Evolutionary conservation across 106 monocot species (phyloP), one percentile per base, ranked within the genome.

Genomic region (Acorus gramineus): DNA sequence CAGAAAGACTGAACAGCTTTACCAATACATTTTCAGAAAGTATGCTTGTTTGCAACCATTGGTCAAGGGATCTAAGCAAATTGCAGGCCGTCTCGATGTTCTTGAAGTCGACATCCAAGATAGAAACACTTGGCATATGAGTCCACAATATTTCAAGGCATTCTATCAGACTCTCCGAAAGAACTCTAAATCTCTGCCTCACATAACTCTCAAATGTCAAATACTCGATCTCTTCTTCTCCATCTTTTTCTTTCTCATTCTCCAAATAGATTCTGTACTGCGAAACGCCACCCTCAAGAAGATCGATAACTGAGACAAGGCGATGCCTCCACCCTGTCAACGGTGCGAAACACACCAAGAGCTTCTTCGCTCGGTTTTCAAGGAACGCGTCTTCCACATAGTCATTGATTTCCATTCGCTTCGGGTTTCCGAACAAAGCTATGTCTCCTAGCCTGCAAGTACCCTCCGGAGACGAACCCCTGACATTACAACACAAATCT

Each of bases 361-460:
- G 70, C 1, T 47, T 49, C 4, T 65, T 9, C 3, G 58, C 69
- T 6, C 77, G 77, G 50, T 48, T 12, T 10, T 71, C 67, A 11
- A 82, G 49, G 13, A 67, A 71, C 49, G 77, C 53, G 2, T 57
- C 66, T 9, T 8, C 3, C 4, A 82, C 55, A 7, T 74, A 57
- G 45, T 47, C 57, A 47, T 52, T 52, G 13, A 74, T 56, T 9
- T 60, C 60, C 44, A 81, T 52, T 4, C 77, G 61, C 2, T 66
- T 61, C 11, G 63, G 66, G 45, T 75, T 83, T 46, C 83, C 83
- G 60, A 68, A 75, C 42, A 83, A 44, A 2, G 79, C 55, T 7
- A 83, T 52, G 72, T 78, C 79, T 45, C 71, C 70, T 0, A 75
- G 60, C 43, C 42, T 52, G 49, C 42, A 49, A 5, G 13, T 11